A percentile compares a stretch with the other conserved stretches of the same genome.
These are phyloP conservation scores for Lepidium campestre DNA, from an alignment of 441 rosid species.

Conservation along the genomic window DNA sequence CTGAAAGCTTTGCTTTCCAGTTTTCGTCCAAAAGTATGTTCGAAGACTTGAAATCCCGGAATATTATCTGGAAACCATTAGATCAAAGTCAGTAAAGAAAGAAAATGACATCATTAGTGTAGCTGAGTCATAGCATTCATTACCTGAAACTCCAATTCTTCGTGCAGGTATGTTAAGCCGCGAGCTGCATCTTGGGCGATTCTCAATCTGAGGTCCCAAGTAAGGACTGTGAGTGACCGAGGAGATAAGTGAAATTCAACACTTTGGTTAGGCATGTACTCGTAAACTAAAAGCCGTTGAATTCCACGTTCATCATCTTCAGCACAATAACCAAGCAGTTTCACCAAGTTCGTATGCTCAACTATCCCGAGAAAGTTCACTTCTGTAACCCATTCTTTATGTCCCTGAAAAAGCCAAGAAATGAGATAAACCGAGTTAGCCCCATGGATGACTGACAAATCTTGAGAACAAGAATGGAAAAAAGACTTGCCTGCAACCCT, in stretches of 20 bases:
- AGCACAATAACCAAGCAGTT: slow-evolving; percentile 67
- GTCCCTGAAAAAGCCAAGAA: slow-evolving; percentile 45
- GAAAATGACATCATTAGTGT: background rate
- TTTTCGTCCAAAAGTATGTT: slow-evolving; percentile 82
- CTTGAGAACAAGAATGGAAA: background rate
- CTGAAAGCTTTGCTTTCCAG: slow-evolving; percentile 93
- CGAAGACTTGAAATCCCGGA: slow-evolving; percentile 88
- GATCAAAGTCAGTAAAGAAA: background rate
- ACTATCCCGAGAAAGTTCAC: slow-evolving; percentile 67
- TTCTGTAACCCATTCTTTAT: slow-evolving; percentile 76
- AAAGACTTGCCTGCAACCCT: slow-evolving; percentile 50
- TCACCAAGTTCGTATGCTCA: slow-evolving; percentile 67
- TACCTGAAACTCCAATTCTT: slow-evolving; percentile 93
- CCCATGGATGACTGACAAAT: background rate
- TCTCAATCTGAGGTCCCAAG: slow-evolving; percentile 79
- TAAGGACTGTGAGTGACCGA: slow-evolving; percentile 44
- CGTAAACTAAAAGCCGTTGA: slow-evolving; percentile 65
- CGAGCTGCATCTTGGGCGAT: slow-evolving; percentile 94
- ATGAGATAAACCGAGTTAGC: background rate
- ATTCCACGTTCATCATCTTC: slow-evolving; percentile 85
- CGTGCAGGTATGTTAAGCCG: slow-evolving; percentile 79
- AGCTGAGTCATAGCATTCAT: slow-evolving; percentile 1
- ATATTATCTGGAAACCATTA: slow-evolving; percentile 51
- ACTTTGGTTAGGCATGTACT: slow-evolving; percentile 61
- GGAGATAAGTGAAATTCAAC: slow-evolving; percentile 48